Conservation (phyloP, 768 basidiomycete species). For the Hydnomerulius pinastri region DNA sequence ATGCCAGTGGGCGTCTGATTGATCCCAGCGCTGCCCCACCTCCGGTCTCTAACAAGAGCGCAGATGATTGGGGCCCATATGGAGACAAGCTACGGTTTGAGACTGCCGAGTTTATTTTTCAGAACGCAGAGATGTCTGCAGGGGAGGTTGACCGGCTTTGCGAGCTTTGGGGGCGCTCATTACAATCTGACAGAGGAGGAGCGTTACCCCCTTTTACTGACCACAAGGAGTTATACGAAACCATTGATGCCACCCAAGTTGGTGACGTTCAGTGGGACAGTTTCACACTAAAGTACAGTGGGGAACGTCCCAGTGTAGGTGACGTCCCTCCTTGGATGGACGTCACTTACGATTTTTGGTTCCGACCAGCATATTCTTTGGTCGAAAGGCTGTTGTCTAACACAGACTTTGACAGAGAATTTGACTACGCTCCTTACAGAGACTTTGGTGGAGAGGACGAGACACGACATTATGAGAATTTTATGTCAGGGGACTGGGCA, state of each 20-base stretch:
- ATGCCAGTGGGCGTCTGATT: not conserved
- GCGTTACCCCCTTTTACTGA: not conserved
- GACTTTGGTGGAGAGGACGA: constrained; percentile 4
- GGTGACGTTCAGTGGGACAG: constrained; percentile 40
- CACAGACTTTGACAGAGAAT: constrained; percentile 21
- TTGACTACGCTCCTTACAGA: constrained; percentile 20
- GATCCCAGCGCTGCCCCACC: not conserved
- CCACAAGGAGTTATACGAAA: not conserved
- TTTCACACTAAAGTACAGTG: constrained; percentile 32
- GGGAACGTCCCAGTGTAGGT: constrained; percentile 1
- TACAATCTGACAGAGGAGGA: not conserved
- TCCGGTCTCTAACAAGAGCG: not conserved
- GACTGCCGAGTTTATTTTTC: not conserved
- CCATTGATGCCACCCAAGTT: constrained; percentile 36
- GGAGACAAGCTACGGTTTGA: not conserved
- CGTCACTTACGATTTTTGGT: constrained; percentile 29
- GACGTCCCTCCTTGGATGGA: constrained; percentile 24
- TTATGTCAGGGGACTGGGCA: constrained; percentile 15
- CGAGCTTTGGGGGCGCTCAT: too few species aligned
- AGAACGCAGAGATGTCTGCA: not conserved
- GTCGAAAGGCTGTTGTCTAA: constrained; percentile 21
- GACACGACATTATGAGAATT: not conserved
- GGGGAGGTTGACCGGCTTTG: constrained; percentile 1
- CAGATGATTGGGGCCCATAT: constrained; percentile 12
- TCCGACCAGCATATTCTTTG: constrained; percentile 14